phyloP scores from a whole-genome alignment of 1,139 yeast genomes.

The Saccharomyces hybrid region DNA sequence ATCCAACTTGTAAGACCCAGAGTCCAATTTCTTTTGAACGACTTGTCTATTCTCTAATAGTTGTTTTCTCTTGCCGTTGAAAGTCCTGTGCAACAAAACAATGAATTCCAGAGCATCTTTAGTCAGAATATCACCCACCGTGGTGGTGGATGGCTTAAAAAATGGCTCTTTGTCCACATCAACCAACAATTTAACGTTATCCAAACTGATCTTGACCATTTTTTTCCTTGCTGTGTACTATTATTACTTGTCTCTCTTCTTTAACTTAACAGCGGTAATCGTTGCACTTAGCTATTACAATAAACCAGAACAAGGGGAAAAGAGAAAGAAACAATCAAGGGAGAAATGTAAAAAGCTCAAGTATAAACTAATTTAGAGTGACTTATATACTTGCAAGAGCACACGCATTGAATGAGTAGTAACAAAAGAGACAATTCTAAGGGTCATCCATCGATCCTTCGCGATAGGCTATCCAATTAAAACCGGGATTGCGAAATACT shows the following conservation, averaged over 20 bases:
- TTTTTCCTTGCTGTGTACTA: neutral
- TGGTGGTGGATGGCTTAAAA: conserved; percentile 49
- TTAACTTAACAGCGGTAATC: neutral
- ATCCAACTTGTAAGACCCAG: conserved; percentile 47
- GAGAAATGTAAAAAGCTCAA: neutral
- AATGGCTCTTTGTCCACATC: conserved; percentile 52
- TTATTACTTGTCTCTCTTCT: neutral
- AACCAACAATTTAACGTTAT: conserved; percentile 62
- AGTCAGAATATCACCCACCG: conserved; percentile 41
- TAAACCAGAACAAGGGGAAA: neutral
- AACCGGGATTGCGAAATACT: neutral
- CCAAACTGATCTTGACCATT: conserved; percentile 34
- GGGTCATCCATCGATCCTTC: neutral
- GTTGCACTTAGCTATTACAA: neutral
- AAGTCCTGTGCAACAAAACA: conserved; percentile 64
- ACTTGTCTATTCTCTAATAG: conserved; percentile 54
- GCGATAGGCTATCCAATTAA: neutral
- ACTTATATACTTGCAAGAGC: neutral
- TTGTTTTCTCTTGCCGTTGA: conserved; percentile 51
- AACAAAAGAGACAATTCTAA: neutral
- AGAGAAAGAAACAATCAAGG: neutral
- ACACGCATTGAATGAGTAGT: neutral
- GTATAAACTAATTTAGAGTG: neutral
- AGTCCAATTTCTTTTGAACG: conserved; percentile 53
- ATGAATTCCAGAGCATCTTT: conserved; percentile 62